A percentile compares a stretch with the other conserved stretches of the same genome.
These are phyloP conservation scores for Gracilaria vermiculophylla DNA, from an alignment of 23 red algal genomes.

Conservation along the genomic window DNA sequence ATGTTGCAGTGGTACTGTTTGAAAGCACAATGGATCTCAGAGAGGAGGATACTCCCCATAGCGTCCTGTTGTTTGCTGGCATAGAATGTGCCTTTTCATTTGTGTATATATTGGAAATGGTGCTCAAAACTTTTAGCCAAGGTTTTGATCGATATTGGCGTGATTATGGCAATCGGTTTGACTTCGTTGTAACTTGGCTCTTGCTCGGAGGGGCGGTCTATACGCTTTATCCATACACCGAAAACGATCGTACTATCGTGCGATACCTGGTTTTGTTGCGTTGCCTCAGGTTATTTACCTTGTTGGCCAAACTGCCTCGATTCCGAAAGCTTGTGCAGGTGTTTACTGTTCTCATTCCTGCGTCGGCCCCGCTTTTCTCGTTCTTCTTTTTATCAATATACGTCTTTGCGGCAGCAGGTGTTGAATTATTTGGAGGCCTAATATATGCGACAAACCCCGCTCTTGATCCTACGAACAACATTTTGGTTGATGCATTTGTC, in stretches of 20 bases:
- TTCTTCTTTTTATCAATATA: slow-evolving; percentile 69
- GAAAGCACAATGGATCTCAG: slow-evolving; percentile 70
- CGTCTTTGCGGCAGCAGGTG: slow-evolving; percentile 52
- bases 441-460: slow-evolving; percentile 62
- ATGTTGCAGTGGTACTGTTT: slow-evolving; percentile 58
- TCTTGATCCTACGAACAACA: slow-evolving; percentile 31
- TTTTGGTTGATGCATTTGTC: slow-evolving; percentile 50
- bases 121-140: slow-evolving; percentile 41
- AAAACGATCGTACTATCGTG: slow-evolving; percentile 56
- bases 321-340: slow-evolving; percentile 65
- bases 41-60: slow-evolving; percentile 43
- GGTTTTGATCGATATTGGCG: slow-evolving; percentile 70
- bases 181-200: slow-evolving; percentile 59
- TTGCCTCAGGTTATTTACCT: slow-evolving; percentile 35
- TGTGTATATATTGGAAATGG: slow-evolving; percentile 70
- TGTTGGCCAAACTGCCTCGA: slow-evolving; percentile 52
- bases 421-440: slow-evolving; percentile 70
- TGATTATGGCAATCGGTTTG: slow-evolving; percentile 70
- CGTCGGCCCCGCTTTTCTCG: slow-evolving; percentile 64
- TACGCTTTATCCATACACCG: slow-evolving; percentile 44
- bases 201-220: slow-evolving; percentile 42
- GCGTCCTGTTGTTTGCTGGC: slow-evolving; percentile 47
- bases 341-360: slow-evolving; percentile 51
- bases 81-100: slow-evolving; percentile 63
- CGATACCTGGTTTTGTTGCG: slow-evolving; percentile 56